A percentile compares a stretch with the other conserved stretches of the same genome.
Conservation (phyloP, 441 rosid species). For the Metrosideros polymorpha region DNA sequence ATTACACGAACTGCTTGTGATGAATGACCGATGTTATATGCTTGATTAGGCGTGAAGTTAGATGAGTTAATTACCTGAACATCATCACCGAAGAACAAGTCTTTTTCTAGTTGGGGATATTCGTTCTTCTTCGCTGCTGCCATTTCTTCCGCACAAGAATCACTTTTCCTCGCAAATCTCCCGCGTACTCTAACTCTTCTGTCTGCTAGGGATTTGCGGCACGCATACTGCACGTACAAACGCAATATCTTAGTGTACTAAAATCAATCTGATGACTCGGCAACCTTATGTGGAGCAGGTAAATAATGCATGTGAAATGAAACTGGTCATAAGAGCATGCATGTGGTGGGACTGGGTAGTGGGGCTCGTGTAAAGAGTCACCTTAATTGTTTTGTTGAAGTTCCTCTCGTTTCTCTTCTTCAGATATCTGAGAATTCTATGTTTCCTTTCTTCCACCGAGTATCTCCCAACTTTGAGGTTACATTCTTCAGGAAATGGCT, state of each 20-base stretch:
- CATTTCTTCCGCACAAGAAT: constrained; percentile 46
- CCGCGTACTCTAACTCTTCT: constrained; percentile 84
- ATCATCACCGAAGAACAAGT: constrained; percentile 27
- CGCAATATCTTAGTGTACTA: not conserved
- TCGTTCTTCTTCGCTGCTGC: constrained; percentile 22
- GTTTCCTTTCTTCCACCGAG: constrained; percentile 79
- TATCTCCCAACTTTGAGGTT: constrained; percentile 62
- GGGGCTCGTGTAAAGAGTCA: not conserved
- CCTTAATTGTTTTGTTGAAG: constrained; percentile 95
- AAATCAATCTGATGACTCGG: not conserved
- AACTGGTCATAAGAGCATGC: not conserved
- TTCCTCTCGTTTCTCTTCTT: constrained; percentile 93
- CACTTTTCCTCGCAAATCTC: constrained; percentile 80
- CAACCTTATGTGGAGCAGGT: not conserved
- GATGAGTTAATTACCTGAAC: constrained; percentile 30
- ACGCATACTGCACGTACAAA: constrained; percentile 51
- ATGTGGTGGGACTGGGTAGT: not conserved
- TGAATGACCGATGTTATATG: not conserved
- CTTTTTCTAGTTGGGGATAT: constrained; percentile 27
- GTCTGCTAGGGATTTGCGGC: constrained; percentile 96
- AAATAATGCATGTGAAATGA: not conserved
- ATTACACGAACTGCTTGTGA: not conserved
- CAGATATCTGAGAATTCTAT: constrained; percentile 75
- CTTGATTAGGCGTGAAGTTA: not conserved
- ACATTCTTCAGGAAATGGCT: constrained; percentile 22